phyloP scores from a whole-genome alignment of 1,139 yeast genomes.

The Zygosaccharomyces sapae region DNA sequence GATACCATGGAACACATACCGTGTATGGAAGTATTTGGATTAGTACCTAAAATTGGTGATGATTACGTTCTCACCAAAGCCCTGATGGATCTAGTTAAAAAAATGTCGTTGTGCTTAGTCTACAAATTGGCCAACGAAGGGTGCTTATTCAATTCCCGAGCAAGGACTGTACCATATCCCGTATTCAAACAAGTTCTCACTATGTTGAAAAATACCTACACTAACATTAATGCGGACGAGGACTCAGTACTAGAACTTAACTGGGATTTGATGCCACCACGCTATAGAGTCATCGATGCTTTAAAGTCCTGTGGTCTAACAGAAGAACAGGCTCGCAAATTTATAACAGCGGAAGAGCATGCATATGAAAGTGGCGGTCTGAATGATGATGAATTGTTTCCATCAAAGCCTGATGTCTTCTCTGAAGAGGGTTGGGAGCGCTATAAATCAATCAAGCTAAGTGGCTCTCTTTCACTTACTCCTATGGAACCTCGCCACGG shows the following conservation, averaged over 20 bases:
- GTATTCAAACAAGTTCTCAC: constrained; percentile 33
- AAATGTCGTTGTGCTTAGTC: constrained; percentile 25
- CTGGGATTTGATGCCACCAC: constrained; percentile 36
- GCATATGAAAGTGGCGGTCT: constrained; percentile 23
- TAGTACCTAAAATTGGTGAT: constrained; percentile 19
- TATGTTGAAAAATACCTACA: constrained; percentile 29
- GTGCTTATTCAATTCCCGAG: constrained; percentile 20
- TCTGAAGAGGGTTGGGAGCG: constrained; percentile 22
- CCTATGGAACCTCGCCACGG: constrained; percentile 36
- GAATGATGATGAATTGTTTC: constrained; percentile 10
- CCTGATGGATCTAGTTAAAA: constrained; percentile 25
- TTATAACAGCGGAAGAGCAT: constrained; percentile 14
- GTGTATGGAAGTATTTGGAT: constrained; percentile 25
- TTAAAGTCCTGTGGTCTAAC: constrained; percentile 25
- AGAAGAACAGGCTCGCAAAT: constrained; percentile 25
- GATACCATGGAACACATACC: constrained; percentile 33
- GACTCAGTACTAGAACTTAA: constrained; percentile 44
- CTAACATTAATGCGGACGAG: constrained; percentile 29
- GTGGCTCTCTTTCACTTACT: constrained; percentile 9
- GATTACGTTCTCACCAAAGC: constrained; percentile 28
- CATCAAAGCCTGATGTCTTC: constrained; percentile 20
- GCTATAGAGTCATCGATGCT: constrained; percentile 24
- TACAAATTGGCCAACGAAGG: constrained; percentile 19
- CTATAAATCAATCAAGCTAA: constrained; percentile 12
- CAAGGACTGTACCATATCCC: constrained; percentile 32